Base-by-base conservation (phyloP, 2,329 filamentous ascomycete genomes). In the Trichoderma sp. region DNA sequence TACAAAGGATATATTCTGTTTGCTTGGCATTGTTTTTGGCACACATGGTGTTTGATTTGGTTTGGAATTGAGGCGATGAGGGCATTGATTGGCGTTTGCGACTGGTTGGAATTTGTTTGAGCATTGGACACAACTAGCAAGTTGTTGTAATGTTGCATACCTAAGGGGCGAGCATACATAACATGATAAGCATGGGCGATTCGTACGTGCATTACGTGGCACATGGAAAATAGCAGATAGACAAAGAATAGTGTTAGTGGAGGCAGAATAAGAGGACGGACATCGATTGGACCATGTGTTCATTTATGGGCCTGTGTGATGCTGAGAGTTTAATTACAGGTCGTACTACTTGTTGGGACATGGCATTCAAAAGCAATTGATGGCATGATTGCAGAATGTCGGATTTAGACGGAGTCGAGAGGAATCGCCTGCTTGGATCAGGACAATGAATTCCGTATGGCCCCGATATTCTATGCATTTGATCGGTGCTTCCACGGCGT, bases 21-120 rank as follows among this genome's bases (percentile, higher is more conserved):
- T 66, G 50, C 17, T 22, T 32, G 42, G 64, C 58, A 64, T 71
- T 70, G 57, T 13, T 37, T n/a, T 64, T 57, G 68, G 68, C 64
- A 64, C 52, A 45, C 54, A 19, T 52, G 54, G 48, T n/a, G 17
- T 35, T 54, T 58, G 32, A n/a, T 39, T 25, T 50, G 9, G 50
- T 39, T 25, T 50, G 9, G 50, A 37, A 52, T 53, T 61, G 45
- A 39, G 25, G 58, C 57, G 48, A 66, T 17, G 45, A 25, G 22
- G 32, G 61, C 54, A 60, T 66, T 60, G 39, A 64, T 39, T 68
- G 54, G 67, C 60, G 53, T 68, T 64, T 57, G n/a, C 6, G 9
- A 32, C 27, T 39, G 52, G 59, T 25, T 52, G 19, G 13, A 7
- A 17, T 42, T 34, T 37, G 37, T 27, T 39, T 63, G 29, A 53